These are phyloP conservation scores for Linderniella brevidens DNA, from an alignment of 257 asterid species.

Conservation along the genomic window DNA sequence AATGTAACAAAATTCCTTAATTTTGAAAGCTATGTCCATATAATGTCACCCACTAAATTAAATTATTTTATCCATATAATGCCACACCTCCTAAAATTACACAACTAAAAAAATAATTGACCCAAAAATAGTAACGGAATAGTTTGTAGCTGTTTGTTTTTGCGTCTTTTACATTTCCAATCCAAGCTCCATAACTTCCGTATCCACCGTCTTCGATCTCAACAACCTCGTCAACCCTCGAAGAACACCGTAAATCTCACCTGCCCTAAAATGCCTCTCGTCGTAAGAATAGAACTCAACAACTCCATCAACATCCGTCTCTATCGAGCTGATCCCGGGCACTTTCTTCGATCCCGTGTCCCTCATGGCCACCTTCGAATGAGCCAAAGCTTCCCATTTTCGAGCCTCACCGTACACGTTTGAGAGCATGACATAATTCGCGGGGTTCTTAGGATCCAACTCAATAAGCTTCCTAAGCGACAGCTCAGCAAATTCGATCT, in stretches of 20 bases:
- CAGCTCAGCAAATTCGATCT: slow-evolving; percentile 39
- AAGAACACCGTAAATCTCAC: slow-evolving; percentile 38
- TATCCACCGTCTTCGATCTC: slow-evolving; percentile 7
- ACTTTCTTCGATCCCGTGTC: slow-evolving; percentile 46
- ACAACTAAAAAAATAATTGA: too few species aligned
- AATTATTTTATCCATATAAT: too few species aligned
- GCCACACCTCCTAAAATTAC: too few species aligned
- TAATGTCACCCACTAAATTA: too few species aligned
- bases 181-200: slow-evolving; percentile 16
- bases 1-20: too few species aligned
- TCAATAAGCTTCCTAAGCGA: slow-evolving; percentile 50
- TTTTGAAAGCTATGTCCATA: too few species aligned
- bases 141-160: too few species aligned
- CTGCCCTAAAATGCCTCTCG: slow-evolving; percentile 45
- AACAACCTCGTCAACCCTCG: slow-evolving; percentile 37
- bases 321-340: slow-evolving; percentile 63
- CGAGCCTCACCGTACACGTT: slow-evolving; percentile 59
- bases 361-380: slow-evolving; percentile 46
- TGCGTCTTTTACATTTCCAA: too few species aligned
- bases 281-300: slow-evolving; percentile 51
- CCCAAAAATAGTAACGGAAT: too few species aligned
- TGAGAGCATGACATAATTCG: slow-evolving; percentile 59
- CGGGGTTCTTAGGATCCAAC: slow-evolving; percentile 56
- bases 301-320: slow-evolving; percentile 35
- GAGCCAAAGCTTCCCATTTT: slow-evolving; percentile 58